Evolutionary conservation across 106 monocot genomes (phyloP), one percentile per base, ranked within the genome.

Genomic region (Ottelia alismoides): DNA sequence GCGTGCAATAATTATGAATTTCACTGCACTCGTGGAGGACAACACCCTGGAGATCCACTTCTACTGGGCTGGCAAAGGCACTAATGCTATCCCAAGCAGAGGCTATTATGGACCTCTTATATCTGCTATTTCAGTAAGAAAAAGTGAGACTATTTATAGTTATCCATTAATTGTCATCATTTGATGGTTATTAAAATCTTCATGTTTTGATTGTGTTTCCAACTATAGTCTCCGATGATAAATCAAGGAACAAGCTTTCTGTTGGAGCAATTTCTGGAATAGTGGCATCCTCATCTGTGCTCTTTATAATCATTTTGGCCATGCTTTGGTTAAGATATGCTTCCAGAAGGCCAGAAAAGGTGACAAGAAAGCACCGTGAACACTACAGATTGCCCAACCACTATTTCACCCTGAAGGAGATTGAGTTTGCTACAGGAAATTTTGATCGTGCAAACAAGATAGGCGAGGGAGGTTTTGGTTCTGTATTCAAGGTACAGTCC

Each of bases 401-500:
- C 25, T 35, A 16, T 24, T 59, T 59, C 22, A 59, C 26, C 23
- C 27, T 59, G 45, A 43, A 59, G 23, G 40, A 59, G 35, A 59
- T 59, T 45, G 61, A 61, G 49, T 27, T 21, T 17, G 61, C 61
- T 28, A 61, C 61, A 19, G 20, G 30, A 7, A 25, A 47, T 17
- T 61, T 61, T 30, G 28, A 61, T 30, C n/a, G 47, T 47, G 61
- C 48, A 49, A 61, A 61, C 28, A 61, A 61, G 24, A 61, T 61
- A 11, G 61, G 61, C 17, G 61, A 61, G 49, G 61, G 61, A 11
- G 61, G 61, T 47, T 61, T 61, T 29, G 61, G 61, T 48, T 22
- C 61, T 48, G 61, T 61, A 28, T 61, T 48, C 48, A 44, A 45
- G 58, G 58, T 59, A 57, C 1, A 12, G 27, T 22, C 0, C 11